Percentiles rank a stretch among this genome's conserved stretches.
Evolutionary conservation across 495 filamentous ascomycete species (phyloP).

Genomic region (Talaromyces wortmannii): DNA sequence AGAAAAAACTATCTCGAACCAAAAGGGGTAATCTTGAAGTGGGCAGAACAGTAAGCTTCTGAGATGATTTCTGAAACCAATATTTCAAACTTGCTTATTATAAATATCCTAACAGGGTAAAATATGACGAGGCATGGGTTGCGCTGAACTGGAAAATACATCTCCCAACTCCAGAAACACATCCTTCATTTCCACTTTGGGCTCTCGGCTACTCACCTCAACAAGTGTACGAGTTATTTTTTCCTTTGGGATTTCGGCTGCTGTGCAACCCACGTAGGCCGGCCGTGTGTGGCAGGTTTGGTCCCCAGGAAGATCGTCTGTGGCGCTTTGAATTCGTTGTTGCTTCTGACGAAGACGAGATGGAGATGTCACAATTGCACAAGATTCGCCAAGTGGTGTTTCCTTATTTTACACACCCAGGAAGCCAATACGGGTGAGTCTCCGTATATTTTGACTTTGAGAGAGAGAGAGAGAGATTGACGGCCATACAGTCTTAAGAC

Average conservation of each 20-base stretch:
- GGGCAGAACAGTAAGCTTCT: conserved; percentile 16
- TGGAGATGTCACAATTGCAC: conserved; percentile 17
- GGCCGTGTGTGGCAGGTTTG: conserved; percentile 41
- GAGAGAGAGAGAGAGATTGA: background rate
- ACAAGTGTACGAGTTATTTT: conserved; percentile 45
- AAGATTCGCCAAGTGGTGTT: conserved; percentile 17
- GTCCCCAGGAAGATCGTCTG: conserved; percentile 27
- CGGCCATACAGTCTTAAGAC: conserved; percentile 11
- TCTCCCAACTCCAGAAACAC: conserved; percentile 35
- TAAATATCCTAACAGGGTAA: no score
- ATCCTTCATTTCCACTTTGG: conserved; percentile 45
- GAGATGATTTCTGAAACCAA: background rate
- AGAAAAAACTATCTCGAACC: conserved; percentile 43
- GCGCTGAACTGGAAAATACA: conserved; percentile 43
- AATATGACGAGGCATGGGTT: conserved; percentile 46
- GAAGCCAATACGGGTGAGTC: conserved; percentile 21
- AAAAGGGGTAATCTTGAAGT: conserved; percentile 31
- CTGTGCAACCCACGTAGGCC: conserved; percentile 34
- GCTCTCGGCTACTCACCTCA: conserved; percentile 35
- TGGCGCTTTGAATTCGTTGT: conserved; percentile 47
- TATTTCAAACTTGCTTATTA: conserved; percentile 13
- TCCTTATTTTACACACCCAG: conserved; percentile 25
- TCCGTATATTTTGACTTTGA: background rate
- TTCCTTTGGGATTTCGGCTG: conserved; percentile 39
- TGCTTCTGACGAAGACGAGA: conserved; percentile 15